Conservation (phyloP, 106 monocot species). For the Hemerocallis citrina region DNA sequence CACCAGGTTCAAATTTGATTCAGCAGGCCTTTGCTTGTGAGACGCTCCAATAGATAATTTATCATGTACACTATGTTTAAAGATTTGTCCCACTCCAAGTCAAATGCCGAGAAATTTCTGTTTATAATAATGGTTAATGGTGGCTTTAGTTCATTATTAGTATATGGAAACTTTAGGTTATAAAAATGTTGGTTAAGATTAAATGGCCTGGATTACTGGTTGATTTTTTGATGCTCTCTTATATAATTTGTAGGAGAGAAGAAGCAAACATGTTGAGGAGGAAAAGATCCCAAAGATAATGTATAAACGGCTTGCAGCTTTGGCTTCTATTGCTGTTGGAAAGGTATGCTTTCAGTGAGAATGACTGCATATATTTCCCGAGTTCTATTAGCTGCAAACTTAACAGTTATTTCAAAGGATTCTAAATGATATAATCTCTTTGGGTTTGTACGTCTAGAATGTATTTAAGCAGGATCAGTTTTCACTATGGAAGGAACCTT, state of each 20-base stretch:
- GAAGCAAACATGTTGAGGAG: constrained; percentile 2
- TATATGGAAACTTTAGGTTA: too few relatives aligned
- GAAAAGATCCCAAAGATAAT: constrained; percentile 24
- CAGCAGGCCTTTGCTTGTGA: too few relatives aligned
- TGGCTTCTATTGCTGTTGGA: constrained; percentile 30
- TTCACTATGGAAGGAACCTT: constrained; percentile 42
- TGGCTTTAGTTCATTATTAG: too few relatives aligned
- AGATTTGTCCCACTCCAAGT: too few relatives aligned
- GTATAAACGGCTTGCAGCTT: constrained; percentile 31
- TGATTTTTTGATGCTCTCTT: neutral
- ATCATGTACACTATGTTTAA: too few relatives aligned
- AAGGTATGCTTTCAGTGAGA: constrained; percentile 23
- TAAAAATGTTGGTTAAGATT: neutral
- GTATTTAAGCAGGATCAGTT: constrained; percentile 16
- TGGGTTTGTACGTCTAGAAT: constrained; percentile 24
- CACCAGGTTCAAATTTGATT: too few relatives aligned
- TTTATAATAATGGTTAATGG: too few relatives aligned
- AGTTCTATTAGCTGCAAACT: neutral
- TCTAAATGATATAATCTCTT: constrained; percentile 1
- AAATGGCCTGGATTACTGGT: neutral
- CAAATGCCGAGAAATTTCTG: too few relatives aligned
- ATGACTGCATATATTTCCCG: neutral
- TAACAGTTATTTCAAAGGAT: neutral
- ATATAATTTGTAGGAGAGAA: constrained; percentile 24
- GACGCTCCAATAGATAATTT: too few relatives aligned